Evolutionary conservation across 2,329 filamentous ascomycete species (phyloP).

Genomic region (Fusarium sp.): DNA sequence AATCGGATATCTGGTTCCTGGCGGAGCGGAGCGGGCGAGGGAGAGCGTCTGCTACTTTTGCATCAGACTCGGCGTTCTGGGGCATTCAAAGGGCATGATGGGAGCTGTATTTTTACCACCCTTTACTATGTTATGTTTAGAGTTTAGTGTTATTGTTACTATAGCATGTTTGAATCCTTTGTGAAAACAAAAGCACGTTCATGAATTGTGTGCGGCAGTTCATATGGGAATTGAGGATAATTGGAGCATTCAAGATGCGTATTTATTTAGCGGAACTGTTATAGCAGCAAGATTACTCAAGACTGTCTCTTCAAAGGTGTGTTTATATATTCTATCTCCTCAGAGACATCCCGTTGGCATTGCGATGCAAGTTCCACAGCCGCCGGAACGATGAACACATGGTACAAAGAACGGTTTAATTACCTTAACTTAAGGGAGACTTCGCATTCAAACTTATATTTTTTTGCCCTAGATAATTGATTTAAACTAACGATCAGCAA

Average conservation of each 20-base stretch:
- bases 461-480: not conserved
- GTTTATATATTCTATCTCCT: not conserved
- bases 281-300: not conserved
- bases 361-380: not conserved
- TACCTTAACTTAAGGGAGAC: not conserved
- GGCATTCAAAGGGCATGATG: constrained; percentile 47
- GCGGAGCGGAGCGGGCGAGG: constrained; percentile 32
- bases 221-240: not conserved
- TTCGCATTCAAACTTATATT: not conserved
- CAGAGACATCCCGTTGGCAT: not conserved
- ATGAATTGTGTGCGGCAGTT: not conserved
- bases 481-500: not conserved
- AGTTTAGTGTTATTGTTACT: constrained; percentile 23
- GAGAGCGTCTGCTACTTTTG: constrained; percentile 43
- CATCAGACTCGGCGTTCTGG: constrained; percentile 49
- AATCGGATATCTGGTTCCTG: constrained; percentile 34
- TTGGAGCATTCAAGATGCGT: not conserved
- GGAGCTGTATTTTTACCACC: constrained; percentile 38
- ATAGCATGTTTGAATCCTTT: constrained; percentile 24
- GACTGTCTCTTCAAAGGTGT: no score
- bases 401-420: not conserved
- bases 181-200: constrained; percentile 20
- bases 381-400: not conserved
- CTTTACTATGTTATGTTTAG: constrained; percentile 19
- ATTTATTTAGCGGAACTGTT: not conserved